Base-by-base conservation (phyloP, 1,284 basidiomycete species). In the Moesziomyces sp. region DNA sequence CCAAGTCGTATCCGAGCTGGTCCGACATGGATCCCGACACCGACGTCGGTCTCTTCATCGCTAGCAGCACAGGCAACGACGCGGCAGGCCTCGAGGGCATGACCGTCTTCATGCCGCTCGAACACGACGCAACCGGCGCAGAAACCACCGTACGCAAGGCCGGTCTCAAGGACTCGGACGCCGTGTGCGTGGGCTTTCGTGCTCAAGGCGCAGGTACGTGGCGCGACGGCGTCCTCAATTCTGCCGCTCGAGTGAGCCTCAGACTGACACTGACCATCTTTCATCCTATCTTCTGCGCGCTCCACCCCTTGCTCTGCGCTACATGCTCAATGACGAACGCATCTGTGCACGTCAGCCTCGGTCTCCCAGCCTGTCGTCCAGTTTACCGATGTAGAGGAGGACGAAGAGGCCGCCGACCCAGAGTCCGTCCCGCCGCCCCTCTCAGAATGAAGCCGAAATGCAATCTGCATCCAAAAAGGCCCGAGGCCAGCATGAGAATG, bases 351-450 rank as follows among this genome's bases (percentile, higher is more conserved):
- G 19, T 16, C 23, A 74, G 71, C 65, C 13, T 58, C 66, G 5
- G 58, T 74, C 47, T 74, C 71, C 3, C 71, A 74, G n/a, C 71
- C 71, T 3, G 24, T 69, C 9, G 71, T 74, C 0, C 71, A 69
- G 4, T 62, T 69, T 43, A 62, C 66, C 4, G 65, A 68, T 24
- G 58, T 57, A 28, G 71, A 74, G 52, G 66, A 74, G 46, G 61
- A 64, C 18, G 60, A 68, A 24, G 60, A 67, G 38, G 58, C 54
- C 7, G 54, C 64, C 38, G 67, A 70, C 30, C 61, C 60, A 16
- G 61, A 57, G 38, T 70, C 63, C 16, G 48, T 69, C 16, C 60
- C 66, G 16, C 66, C 66, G 42, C 66, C 60, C 18, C 56, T 63
- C 10, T 69, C 59, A n/a, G 66, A 59, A 8, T 58, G 35, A 53